A percentile compares a stretch with the other conserved stretches of the same genome.
phyloP scores from a whole-genome alignment of 1,139 yeast species.

The Taphrina flavorubra region DNA sequence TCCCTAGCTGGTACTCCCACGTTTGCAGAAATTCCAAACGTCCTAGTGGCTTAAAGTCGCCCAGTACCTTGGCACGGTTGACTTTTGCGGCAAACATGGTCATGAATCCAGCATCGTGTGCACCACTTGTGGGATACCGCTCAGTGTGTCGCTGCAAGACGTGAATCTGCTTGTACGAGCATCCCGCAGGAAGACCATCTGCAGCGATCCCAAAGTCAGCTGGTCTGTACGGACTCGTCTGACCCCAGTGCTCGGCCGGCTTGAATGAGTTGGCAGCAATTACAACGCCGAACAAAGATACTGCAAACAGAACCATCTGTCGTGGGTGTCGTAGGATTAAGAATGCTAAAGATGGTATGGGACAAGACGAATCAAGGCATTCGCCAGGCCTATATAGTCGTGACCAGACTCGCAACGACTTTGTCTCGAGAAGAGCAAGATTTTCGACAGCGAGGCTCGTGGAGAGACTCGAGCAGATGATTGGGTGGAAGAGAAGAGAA shows the following conservation, averaged over 20 bases:
- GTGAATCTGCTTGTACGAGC: conserved; percentile 51
- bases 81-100: conserved; percentile 12
- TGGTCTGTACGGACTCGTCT: conserved; percentile 4
- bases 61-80: background rate
- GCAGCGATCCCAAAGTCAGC: conserved; percentile 16
- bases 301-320: background rate
- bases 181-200: conserved; percentile 14
- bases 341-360: too few species aligned
- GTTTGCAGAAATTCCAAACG: background rate
- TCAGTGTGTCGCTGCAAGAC: conserved; percentile 56
- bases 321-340: too few species aligned
- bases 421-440: too few species aligned
- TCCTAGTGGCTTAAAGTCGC: background rate
- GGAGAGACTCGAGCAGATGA: too few species aligned
- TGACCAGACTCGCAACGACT: too few species aligned
- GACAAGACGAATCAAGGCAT: too few species aligned
- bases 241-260: conserved; percentile 23
- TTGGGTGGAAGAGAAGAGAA: too few species aligned
- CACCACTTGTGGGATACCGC: conserved; percentile 54
- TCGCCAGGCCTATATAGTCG: too few species aligned
- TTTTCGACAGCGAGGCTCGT: too few species aligned
- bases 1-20: conserved; percentile 17
- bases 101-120: conserved; percentile 37
- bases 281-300: background rate
- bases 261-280: conserved; percentile 6